Evolutionary conservation across 1,139 yeast genomes (phyloP).

Genomic region (Debaryomycetaceae sp.): DNA sequence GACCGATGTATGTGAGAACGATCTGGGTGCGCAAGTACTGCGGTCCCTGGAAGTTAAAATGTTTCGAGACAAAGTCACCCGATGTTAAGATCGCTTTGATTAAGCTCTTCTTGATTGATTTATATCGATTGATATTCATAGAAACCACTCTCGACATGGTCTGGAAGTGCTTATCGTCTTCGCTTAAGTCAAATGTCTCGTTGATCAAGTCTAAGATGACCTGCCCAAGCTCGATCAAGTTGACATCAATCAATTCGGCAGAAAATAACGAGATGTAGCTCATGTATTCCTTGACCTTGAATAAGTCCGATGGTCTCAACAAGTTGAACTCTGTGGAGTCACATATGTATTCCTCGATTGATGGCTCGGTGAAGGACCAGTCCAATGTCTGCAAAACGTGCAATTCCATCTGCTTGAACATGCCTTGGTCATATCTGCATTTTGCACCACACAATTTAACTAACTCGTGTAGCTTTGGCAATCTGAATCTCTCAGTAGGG

Average conservation of each 20-base stretch:
- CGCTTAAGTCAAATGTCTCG: constrained; percentile 23
- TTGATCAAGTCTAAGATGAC: constrained; percentile 38
- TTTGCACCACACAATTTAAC: constrained; percentile 78
- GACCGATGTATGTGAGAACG: constrained; percentile 12
- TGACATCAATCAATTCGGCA: constrained; percentile 32
- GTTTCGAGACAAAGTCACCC: constrained; percentile 30
- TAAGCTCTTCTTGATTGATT: constrained; percentile 29
- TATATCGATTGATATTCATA: constrained; percentile 23
- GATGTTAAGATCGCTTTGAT: constrained; percentile 29
- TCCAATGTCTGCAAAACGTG: constrained; percentile 81
- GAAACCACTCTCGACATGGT: constrained; percentile 12
- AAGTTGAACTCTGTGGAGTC: constrained; percentile 31
- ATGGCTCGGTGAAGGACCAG: constrained; percentile 72
- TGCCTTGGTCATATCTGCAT: constrained; percentile 73
- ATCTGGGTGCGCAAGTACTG: constrained; percentile 27
- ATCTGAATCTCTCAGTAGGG: constrained; percentile 79
- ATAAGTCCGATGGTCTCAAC: constrained; percentile 25
- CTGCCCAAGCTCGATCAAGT: constrained; percentile 29
- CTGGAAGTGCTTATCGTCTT: constrained; percentile 21
- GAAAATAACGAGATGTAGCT: constrained; percentile 36
- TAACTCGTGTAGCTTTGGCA: constrained; percentile 78
- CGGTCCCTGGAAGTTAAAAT: constrained; percentile 36
- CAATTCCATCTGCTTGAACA: constrained; percentile 94
- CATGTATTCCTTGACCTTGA: constrained; percentile 36
- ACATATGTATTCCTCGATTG: constrained; percentile 49